These are phyloP conservation scores for Syzygium jambos DNA, from an alignment of 345 rosid species.

Conservation along the genomic window DNA sequence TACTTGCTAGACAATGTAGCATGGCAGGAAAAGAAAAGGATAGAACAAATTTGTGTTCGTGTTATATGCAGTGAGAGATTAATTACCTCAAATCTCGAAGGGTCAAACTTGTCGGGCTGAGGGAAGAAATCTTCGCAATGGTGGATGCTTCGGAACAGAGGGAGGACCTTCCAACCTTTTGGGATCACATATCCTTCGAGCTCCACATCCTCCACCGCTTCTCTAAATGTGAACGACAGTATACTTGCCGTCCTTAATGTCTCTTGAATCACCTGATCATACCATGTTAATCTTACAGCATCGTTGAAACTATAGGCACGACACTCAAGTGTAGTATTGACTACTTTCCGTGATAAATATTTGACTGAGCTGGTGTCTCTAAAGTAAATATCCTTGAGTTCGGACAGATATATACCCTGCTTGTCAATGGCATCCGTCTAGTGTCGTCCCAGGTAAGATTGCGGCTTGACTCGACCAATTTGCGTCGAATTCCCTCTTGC, in stretches of 20 bases:
- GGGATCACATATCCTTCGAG: constrained; percentile 78
- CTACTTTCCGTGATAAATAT: background rate
- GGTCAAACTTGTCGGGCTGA: constrained; percentile 68
- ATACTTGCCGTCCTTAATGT: constrained; percentile 85
- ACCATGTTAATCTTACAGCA: background rate
- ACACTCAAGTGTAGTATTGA: background rate
- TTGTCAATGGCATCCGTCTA: constrained; percentile 75
- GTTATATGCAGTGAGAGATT: background rate
- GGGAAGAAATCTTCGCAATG: constrained; percentile 65
- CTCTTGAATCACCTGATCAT: constrained; percentile 82
- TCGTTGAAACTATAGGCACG: background rate
- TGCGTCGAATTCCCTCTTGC: constrained; percentile 44
- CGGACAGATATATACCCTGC: constrained; percentile 33
- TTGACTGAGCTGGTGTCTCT: background rate
- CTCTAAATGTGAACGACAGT: constrained; percentile 87
- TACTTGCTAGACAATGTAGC: background rate
- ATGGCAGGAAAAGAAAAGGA: background rate
- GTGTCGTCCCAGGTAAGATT: constrained; percentile 87
- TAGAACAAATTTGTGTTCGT: background rate
- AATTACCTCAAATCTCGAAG: constrained; percentile 75
- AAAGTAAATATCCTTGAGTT: background rate
- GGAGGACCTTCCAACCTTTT: constrained; percentile 94
- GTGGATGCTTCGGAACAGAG: constrained; percentile 85
- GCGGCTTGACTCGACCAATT: constrained; percentile 40
- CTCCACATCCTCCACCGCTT: constrained; percentile 83